These are phyloP conservation scores for Helotiales sp. DNA, from an alignment of 2,329 filamentous ascomycete species.

Conservation along the genomic window DNA sequence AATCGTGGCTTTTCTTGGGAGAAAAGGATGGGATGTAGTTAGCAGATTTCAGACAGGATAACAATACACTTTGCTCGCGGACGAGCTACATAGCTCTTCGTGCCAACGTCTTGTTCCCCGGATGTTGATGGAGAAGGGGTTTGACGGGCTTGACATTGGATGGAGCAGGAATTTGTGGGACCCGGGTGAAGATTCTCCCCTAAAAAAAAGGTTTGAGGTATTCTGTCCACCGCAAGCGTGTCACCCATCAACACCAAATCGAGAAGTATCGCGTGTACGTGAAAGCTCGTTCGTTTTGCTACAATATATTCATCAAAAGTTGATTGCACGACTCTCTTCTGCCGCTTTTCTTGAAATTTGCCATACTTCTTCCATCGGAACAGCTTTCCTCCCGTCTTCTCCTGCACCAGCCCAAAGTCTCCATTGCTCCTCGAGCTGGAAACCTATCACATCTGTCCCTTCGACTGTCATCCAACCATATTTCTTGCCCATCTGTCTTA, in stretches of 20 bases:
- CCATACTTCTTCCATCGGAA: constrained; percentile 36
- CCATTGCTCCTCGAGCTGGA: constrained; percentile 43
- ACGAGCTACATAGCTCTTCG: background rate
- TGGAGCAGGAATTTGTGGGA: background rate
- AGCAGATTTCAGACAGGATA: constrained; percentile 3
- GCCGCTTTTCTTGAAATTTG: constrained; percentile 35
- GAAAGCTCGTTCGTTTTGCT: background rate
- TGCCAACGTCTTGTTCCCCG: background rate
- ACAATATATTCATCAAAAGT: constrained; percentile 17
- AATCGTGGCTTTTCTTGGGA: background rate
- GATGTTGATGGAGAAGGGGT: background rate
- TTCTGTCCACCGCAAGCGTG: too few species aligned
- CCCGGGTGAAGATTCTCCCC: background rate
- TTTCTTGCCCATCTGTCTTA: constrained; percentile 59
- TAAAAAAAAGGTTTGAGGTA: too few species aligned
- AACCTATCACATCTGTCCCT: constrained; percentile 42
- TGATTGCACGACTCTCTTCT: constrained; percentile 37
- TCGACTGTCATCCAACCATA: constrained; percentile 48
- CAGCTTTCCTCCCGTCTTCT: constrained; percentile 19
- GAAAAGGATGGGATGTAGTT: background rate
- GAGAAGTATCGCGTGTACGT: background rate
- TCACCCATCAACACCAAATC: too few species aligned
- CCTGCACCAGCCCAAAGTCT: constrained; percentile 39
- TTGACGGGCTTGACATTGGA: constrained; percentile 8
- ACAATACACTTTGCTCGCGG: background rate